Evolutionary conservation across 768 basidiomycete genomes (phyloP).

Genomic region (Phylloporus arenicola): DNA sequence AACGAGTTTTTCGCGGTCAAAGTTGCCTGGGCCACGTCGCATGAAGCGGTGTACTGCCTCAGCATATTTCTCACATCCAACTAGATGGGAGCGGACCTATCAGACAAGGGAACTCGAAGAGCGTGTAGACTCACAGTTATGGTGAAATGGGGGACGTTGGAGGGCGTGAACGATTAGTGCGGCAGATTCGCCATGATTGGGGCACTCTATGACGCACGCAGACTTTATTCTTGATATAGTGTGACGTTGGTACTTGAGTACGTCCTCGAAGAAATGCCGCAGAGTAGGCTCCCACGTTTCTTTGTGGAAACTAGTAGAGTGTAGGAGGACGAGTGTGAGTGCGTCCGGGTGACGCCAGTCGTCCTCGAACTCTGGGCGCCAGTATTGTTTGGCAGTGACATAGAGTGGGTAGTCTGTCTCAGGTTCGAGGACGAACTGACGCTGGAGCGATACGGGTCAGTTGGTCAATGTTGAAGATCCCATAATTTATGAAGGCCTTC

Average conservation of each 20-base stretch:
- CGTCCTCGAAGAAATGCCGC: constrained; percentile 39
- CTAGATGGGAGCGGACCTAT: constrained; percentile 28
- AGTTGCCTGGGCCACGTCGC: constrained; percentile 41
- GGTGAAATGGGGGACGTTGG: constrained; percentile 38
- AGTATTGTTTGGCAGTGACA: constrained; percentile 56
- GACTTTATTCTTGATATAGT: constrained; percentile 15
- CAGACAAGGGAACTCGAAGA: not conserved
- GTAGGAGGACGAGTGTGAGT: constrained; percentile 55
- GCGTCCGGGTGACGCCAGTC: constrained; percentile 38
- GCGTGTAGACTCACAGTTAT: constrained; percentile 37
- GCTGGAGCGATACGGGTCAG: constrained; percentile 16
- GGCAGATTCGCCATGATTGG: constrained; percentile 65
- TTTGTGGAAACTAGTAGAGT: constrained; percentile 71
- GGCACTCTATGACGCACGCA: constrained; percentile 67
- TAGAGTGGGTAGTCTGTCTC: constrained; percentile 41
- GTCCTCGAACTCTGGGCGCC: constrained; percentile 36
- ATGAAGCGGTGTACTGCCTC: constrained; percentile 55
- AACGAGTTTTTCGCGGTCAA: constrained; percentile 45
- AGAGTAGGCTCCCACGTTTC: constrained; percentile 68
- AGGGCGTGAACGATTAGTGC: constrained; percentile 47
- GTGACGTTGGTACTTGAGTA: constrained; percentile 1
- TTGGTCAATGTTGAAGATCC: not conserved
- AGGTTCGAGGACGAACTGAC: constrained; percentile 34
- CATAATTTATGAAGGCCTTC: not conserved
- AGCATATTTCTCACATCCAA: constrained; percentile 62